Percentiles rank a stretch among this genome's conserved stretches.
These are phyloP conservation scores for Handroanthus guayacan DNA, from an alignment of 257 asterid species.

Conservation along the genomic window DNA sequence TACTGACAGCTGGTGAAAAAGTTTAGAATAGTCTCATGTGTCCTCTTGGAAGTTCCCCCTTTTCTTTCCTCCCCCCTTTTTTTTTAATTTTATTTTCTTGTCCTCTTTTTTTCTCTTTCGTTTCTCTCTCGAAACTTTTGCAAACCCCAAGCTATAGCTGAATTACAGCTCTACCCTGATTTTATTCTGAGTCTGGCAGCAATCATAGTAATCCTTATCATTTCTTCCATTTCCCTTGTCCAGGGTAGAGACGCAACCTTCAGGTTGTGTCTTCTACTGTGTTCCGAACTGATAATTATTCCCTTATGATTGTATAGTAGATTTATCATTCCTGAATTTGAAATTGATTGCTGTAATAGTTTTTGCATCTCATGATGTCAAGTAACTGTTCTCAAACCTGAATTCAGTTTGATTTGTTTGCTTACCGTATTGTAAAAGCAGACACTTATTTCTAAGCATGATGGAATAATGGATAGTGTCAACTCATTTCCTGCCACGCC, in stretches of 20 bases:
- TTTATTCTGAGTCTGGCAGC: background rate
- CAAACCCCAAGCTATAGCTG: background rate
- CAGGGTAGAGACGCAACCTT: background rate
- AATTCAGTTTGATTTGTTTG: background rate
- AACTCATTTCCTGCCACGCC: background rate
- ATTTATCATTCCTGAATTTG: background rate
- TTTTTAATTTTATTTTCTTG: too few relatives aligned
- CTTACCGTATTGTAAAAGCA: background rate
- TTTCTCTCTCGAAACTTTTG: background rate
- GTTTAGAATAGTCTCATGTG: background rate
- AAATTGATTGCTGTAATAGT: background rate
- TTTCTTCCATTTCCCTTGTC: slow-evolving; percentile 15
- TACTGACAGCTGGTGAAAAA: background rate
- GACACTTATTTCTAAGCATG: background rate
- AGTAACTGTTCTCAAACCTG: background rate
- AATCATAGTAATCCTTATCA: background rate
- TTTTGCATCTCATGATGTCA: background rate
- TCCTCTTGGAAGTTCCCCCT: slow-evolving; percentile 1
- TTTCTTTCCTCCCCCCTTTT: background rate
- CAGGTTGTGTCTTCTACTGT: slow-evolving; percentile 11
- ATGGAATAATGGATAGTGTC: background rate
- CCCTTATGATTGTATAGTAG: background rate
- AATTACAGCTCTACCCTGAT: background rate
- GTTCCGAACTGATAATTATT: background rate
- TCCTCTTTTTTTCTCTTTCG: background rate